phyloP scores from a whole-genome alignment of 2,329 filamentous ascomycete species.

The Neonectria hederae region DNA sequence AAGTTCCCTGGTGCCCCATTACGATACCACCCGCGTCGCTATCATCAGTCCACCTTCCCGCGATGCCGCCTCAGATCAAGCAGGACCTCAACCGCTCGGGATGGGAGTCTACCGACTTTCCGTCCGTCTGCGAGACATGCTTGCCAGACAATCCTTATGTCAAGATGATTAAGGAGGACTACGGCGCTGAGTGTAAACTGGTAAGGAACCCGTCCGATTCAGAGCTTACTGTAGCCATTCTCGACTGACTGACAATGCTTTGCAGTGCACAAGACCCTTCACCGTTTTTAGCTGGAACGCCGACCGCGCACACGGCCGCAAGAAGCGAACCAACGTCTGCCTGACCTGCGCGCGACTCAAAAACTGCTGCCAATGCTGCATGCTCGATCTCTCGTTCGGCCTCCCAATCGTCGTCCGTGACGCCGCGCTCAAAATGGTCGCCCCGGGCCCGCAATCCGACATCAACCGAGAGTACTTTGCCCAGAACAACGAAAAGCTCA shows the following conservation, averaged over 20 bases:
- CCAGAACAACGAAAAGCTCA: constrained; percentile 94
- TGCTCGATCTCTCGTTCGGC: constrained; percentile 96
- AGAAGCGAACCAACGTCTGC: constrained; percentile 95
- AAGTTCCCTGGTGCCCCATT: constrained; percentile 33
- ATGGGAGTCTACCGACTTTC: constrained; percentile 94
- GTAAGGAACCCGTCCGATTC: constrained; percentile 41
- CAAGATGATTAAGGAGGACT: constrained; percentile 98
- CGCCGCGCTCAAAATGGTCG: constrained; percentile 97
- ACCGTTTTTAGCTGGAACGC: constrained; percentile 96
- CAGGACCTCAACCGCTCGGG: constrained; percentile 94
- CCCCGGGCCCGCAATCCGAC: constrained; percentile 88
- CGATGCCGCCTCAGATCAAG: constrained; percentile 92
- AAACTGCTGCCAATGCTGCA: constrained; percentile 99
- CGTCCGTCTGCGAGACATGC: constrained; percentile 90
- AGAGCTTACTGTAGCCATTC: constrained; percentile 3
- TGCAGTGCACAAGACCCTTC: constrained; percentile 86
- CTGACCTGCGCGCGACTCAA: constrained; percentile 96
- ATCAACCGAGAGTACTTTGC: constrained; percentile 98
- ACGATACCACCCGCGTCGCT: constrained; percentile 27
- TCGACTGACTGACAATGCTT: constrained; percentile 14
- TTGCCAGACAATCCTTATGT: constrained; percentile 97
- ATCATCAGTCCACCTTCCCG: constrained; percentile 32
- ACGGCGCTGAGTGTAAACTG: constrained; percentile 86
- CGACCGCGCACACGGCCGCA: constrained; percentile 85
- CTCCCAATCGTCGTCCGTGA: constrained; percentile 94